Evolutionary conservation across 441 rosid genomes (phyloP).

Genomic region (Capsella rubella): DNA sequence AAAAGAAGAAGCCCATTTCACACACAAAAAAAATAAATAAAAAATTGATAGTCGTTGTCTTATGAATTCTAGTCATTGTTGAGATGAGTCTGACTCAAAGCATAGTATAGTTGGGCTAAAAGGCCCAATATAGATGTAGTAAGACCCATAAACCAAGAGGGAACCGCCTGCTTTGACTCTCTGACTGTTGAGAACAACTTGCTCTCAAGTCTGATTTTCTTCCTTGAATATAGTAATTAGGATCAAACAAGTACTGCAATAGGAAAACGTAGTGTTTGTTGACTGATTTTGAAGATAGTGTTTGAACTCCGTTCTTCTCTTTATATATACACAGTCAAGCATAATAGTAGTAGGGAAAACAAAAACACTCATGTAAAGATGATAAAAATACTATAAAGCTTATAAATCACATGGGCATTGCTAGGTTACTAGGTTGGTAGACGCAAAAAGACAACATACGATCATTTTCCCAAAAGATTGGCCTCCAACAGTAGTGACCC

Average conservation of each 20-base stretch:
- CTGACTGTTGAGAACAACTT: conserved; percentile 6
- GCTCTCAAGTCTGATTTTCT: no score
- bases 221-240: no score
- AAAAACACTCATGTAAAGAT: neutral
- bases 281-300: neutral
- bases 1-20: no score
- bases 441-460: conserved; percentile 24
- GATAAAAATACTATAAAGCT: conserved; percentile 9
- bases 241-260: conserved; percentile 33
- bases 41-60: no score
- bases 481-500: conserved; percentile 29
- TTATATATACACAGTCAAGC: conserved; percentile 17
- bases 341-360: neutral
- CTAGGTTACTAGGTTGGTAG: conserved; percentile 53
- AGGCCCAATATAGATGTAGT: neutral
- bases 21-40: no score
- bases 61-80: neutral
- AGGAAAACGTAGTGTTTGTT: conserved; percentile 4
- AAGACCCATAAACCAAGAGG: conserved; percentile 17
- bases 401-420: conserved; percentile 42
- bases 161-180: conserved; percentile 32
- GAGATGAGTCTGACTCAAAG: neutral
- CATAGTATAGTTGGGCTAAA: neutral
- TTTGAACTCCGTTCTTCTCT: neutral
- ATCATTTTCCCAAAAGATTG: conserved; percentile 39